Evolutionary conservation across 768 basidiomycete species (phyloP), one percentile per base, ranked within the genome.

Genomic region (Podaxis rugospora): DNA sequence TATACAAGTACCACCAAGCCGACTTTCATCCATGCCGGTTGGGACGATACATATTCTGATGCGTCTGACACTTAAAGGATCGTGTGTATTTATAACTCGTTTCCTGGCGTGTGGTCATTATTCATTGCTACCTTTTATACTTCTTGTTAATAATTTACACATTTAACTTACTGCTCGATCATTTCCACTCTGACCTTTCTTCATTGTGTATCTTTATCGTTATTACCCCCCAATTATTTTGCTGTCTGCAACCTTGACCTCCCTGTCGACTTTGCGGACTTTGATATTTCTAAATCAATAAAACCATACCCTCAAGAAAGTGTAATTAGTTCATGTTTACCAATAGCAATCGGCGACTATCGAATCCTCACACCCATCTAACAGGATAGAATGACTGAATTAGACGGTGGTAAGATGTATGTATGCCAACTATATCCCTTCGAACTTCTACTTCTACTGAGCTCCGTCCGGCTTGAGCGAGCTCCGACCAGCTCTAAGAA

Each of bases 401-500:
- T 56, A 55, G 36, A 14, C 27, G 37, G 21, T 55, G 13, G 28
- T 54, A 40, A 51, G 37, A 32, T 59, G 37, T 5, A 32, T 59
- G 37, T 5, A 27, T 25, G 14, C 4, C 4, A 5, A 23, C 28
- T 51, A 25, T 44, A 35, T 59, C 53, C 21, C 21, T 44, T 61
- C 51, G 32, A 46, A 47, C 16, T 18, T 50, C 47, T 32, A 51
- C 25, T 50, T 66, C 69, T 76, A 80, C 69, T 80, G 78, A 55
- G 74, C 76, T 16, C 89, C 90, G 53, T 93, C 91, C 7, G 92
- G 83, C 70, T 93, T 93, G 69, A 93, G 77, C 54, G 91, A 93
- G 72, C 89, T 92, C 60, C 92, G 88, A 37, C 92, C 92, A 25
- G 92, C 92, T 51, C 92, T 83, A 65, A 98, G 75, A 63, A 98